phyloP scores from a whole-genome alignment of 2,329 filamentous ascomycete genomes.

The Hypoxylon rubiginosum region DNA sequence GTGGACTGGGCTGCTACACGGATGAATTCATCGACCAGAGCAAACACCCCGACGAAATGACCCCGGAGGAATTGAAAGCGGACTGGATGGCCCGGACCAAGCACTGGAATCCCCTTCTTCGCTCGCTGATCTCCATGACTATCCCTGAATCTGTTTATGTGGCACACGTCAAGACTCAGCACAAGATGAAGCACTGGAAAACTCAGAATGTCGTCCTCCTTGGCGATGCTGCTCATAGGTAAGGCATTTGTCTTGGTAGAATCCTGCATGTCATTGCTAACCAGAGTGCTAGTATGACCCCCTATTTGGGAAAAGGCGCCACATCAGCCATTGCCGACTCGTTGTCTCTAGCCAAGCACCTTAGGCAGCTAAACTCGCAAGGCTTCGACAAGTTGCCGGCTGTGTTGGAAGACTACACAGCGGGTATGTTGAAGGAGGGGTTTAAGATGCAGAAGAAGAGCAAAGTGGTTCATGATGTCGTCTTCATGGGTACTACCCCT shows the following conservation, averaged over 20 bases:
- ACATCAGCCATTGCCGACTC: constrained; percentile 14
- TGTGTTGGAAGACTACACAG: constrained; percentile 2
- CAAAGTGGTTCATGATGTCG: constrained; percentile 1
- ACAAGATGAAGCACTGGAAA: constrained; percentile 9
- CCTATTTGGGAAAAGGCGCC: constrained; percentile 17
- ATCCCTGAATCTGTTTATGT: constrained; percentile 18
- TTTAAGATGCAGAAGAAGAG: constrained; percentile 3
- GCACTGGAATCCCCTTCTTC: constrained; percentile 17
- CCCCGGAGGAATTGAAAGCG: constrained; percentile 14
- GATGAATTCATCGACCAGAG: constrained; percentile 17
- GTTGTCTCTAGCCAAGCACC: constrained; percentile 10
- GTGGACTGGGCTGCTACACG: constrained; percentile 18
- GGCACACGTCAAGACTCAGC: constrained; percentile 19
- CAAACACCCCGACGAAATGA: constrained; percentile 22
- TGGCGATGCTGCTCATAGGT: constrained; percentile 23
- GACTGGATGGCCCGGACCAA: constrained; percentile 15
- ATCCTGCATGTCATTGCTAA: too few species aligned
- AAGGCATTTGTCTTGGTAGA: not conserved
- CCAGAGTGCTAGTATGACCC: constrained; percentile 9
- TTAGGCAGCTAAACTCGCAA: not conserved
- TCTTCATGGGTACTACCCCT: not conserved
- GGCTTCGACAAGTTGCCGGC: not conserved
- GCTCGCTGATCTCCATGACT: constrained; percentile 12
- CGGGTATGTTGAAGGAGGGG: constrained; percentile 13
- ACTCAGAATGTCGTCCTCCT: constrained; percentile 5